phyloP scores from a whole-genome alignment of 371 early-diverging fungal genomes.

The Mortierella sp. region DNA sequence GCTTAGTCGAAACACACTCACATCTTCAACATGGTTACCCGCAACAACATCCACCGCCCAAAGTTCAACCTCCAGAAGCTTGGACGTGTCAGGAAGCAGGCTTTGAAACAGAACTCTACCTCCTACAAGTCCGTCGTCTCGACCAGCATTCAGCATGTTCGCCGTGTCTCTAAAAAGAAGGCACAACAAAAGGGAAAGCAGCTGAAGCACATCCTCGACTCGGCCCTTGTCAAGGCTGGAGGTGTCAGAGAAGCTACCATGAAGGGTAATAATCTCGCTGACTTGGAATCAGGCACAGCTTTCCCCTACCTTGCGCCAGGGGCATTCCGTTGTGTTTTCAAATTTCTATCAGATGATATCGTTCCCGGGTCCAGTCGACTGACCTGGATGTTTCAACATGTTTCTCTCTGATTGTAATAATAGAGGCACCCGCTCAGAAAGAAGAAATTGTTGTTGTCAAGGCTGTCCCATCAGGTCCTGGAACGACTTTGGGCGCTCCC shows the following conservation, averaged over 20 bases:
- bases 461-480: slow-evolving; percentile 49
- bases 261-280: slow-evolving; percentile 52
- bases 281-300: too few species aligned
- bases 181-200: slow-evolving; percentile 45
- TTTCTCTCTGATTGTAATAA: not conserved
- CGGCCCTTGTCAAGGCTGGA: slow-evolving; percentile 51
- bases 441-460: slow-evolving; percentile 38
- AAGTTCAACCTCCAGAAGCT: slow-evolving; percentile 54
- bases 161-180: slow-evolving; percentile 53
- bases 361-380: too few species aligned
- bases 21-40: slow-evolving; percentile 34
- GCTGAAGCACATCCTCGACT: slow-evolving; percentile 31
- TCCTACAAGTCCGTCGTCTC: slow-evolving; percentile 50
- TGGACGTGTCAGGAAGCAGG: slow-evolving; percentile 54
- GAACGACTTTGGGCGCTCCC: slow-evolving; percentile 52
- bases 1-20: too few species aligned
- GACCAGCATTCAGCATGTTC: slow-evolving; percentile 50
- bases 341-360: too few species aligned
- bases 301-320: too few species aligned
- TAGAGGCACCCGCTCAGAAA: slow-evolving; percentile 45
- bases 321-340: too few species aligned
- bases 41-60: slow-evolving; percentile 53
- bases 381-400: too few species aligned
- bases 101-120: slow-evolving; percentile 44
- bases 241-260: slow-evolving; percentile 50